Conservation (phyloP, 2,329 filamentous ascomycete genomes). For the Colletotrichum shisoi region DNA sequence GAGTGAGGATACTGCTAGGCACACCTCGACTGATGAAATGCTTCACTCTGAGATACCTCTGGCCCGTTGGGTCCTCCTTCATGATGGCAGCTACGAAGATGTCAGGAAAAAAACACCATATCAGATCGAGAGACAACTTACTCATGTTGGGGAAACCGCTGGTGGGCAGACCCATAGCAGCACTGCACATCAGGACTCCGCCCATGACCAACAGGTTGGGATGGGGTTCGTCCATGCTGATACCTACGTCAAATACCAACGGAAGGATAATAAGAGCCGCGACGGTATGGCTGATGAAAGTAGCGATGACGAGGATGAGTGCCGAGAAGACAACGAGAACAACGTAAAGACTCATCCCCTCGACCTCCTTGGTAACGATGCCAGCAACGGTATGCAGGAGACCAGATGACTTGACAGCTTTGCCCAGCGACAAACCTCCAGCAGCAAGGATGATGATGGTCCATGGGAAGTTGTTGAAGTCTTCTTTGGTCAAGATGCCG, state of each 20-base stretch:
- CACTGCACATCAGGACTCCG: constrained; percentile 92
- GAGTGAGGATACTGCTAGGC: constrained; percentile 82
- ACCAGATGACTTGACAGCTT: constrained; percentile 92
- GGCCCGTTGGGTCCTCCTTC: constrained; percentile 96
- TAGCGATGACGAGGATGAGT: constrained; percentile 90
- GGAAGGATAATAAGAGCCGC: constrained; percentile 94
- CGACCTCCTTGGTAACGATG: constrained; percentile 75
- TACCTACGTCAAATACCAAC: constrained; percentile 85
- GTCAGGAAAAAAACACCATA: not conserved
- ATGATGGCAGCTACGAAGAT: constrained; percentile 83
- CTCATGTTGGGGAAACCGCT: constrained; percentile 99
- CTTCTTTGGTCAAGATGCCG: constrained; percentile 95
- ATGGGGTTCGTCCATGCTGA: constrained; percentile 85
- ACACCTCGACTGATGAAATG: constrained; percentile 96
- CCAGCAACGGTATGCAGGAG: constrained; percentile 87
- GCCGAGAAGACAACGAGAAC: constrained; percentile 85
- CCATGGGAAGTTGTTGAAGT: constrained; percentile 99
- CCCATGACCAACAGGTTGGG: constrained; percentile 96
- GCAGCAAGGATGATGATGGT: constrained; percentile 99
- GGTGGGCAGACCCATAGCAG: constrained; percentile 96
- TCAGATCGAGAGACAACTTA: constrained; percentile 61
- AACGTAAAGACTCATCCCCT: constrained; percentile 82
- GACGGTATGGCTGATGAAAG: constrained; percentile 97
- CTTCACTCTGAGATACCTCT: constrained; percentile 88
- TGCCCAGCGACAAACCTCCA: constrained; percentile 89